Evolutionary conservation across 306 rosid genomes (phyloP).

Genomic region (Glycyrrhiza uralensis): DNA sequence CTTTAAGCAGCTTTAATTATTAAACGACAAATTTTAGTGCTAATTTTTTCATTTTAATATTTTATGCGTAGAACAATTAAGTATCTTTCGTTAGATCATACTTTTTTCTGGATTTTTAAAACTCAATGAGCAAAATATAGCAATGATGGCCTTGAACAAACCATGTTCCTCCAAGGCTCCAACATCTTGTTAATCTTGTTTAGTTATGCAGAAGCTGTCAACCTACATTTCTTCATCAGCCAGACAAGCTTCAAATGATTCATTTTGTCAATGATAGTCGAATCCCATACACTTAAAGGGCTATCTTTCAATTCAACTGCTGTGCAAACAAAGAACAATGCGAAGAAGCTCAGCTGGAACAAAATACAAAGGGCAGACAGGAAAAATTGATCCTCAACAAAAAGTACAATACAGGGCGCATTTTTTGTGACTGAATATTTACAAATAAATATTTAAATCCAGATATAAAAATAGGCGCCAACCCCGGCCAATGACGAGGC

Average conservation of each 20-base stretch:
- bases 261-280: background rate
- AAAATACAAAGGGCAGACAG: background rate
- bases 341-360: background rate
- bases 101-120: too few relatives aligned
- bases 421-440: background rate
- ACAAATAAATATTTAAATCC: background rate
- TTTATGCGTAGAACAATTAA: background rate
- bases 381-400: background rate
- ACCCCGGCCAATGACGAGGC: background rate
- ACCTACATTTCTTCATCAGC: background rate
- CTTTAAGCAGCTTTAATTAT: background rate
- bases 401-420: background rate
- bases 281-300: background rate
- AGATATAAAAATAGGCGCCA: conserved; percentile 6
- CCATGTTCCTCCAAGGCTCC: background rate
- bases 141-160: background rate
- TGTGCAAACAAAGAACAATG: background rate
- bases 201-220: background rate
- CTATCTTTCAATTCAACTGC: background rate
- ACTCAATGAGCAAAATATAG: background rate
- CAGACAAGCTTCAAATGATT: background rate
- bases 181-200: background rate
- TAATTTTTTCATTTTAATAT: background rate
- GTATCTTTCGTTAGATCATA: background rate
- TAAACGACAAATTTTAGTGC: background rate